Percentiles rank a stretch among this genome's conserved stretches.
Conservation (phyloP, 2,329 filamentous ascomycete genomes). For the Aspergillus floridensis region DNA sequence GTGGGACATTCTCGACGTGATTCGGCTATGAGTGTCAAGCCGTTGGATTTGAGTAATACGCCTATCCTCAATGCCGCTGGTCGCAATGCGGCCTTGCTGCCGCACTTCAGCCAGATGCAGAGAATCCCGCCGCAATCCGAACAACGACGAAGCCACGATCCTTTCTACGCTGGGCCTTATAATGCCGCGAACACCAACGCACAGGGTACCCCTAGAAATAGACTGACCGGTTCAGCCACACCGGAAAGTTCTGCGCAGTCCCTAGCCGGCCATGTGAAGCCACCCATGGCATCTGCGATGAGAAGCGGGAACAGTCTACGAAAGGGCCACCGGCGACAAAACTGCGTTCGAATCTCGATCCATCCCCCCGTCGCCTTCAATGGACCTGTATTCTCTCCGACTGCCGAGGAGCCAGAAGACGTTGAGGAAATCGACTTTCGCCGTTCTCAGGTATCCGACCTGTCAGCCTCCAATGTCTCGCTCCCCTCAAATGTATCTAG, state of each 20-base stretch:
- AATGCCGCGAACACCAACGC: conserved; percentile 19
- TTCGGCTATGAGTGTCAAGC: conserved; percentile 8
- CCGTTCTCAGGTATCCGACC: conserved; percentile 22
- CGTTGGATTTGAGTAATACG: conserved; percentile 16
- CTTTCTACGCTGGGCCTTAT: conserved; percentile 25
- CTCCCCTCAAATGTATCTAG: conserved; percentile 17
- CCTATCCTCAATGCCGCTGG: conserved; percentile 12
- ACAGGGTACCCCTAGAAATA: conserved; percentile 20
- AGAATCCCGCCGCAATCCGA: conserved; percentile 22
- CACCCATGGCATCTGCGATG: conserved; percentile 31
- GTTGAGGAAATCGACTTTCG: conserved; percentile 28
- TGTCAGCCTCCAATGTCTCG: conserved; percentile 16
- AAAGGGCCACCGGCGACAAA: conserved; percentile 43
- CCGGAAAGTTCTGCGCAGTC: conserved; percentile 24
- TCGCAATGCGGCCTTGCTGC: conserved; percentile 15
- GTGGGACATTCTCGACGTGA: conserved; percentile 22
- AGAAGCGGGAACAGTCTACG: conserved; percentile 33
- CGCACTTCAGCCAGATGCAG: conserved; percentile 27
- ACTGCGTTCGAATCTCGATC: conserved; percentile 44
- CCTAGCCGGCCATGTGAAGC: conserved; percentile 21
- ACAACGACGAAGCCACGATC: conserved; percentile 25
- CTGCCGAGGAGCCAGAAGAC: conserved; percentile 37
- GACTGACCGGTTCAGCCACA: conserved; percentile 10
- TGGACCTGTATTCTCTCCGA: conserved; percentile 33
- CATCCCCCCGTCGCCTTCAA: conserved; percentile 37